Conservation (phyloP, 306 rosid species). For the Gynostemma pentaphyllum region DNA sequence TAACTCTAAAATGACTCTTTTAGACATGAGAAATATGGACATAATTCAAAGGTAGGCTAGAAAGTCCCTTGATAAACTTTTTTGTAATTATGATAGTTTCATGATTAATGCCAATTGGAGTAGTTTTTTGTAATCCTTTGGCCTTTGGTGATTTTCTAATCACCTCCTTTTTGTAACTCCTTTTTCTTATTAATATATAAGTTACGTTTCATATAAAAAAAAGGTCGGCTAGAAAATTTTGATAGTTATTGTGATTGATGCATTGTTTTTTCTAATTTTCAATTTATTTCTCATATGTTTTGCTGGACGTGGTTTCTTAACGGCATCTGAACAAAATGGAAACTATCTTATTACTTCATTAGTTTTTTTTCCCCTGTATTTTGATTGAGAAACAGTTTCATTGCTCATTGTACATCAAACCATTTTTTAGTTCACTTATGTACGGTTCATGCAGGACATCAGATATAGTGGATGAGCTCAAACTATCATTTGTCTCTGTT, state of each 20-base stretch:
- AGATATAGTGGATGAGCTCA: constrained; percentile 47
- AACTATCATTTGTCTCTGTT: constrained; percentile 20
- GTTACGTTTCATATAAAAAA: no score
- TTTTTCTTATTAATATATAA: no score
- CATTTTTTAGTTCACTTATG: not conserved
- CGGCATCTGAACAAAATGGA: not conserved
- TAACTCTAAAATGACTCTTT: no score
- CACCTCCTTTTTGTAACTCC: no score
- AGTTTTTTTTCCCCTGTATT: not conserved
- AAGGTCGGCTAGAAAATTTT: no score
- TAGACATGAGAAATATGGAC: no score
- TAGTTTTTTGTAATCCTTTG: no score
- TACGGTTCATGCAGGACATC: constrained; percentile 39
- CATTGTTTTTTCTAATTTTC: not conserved
- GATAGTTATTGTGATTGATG: not conserved
- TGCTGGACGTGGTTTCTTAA: not conserved
- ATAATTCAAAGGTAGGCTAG: no score
- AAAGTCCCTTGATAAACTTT: no score
- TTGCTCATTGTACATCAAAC: not conserved
- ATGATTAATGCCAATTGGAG: no score
- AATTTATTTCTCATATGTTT: not conserved
- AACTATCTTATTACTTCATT: not conserved
- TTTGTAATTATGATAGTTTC: no score
- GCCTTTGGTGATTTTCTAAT: no score
- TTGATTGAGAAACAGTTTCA: not conserved